phyloP scores from a whole-genome alignment of 176 grass and related monocot species.

The Raddia guianensis region DNA sequence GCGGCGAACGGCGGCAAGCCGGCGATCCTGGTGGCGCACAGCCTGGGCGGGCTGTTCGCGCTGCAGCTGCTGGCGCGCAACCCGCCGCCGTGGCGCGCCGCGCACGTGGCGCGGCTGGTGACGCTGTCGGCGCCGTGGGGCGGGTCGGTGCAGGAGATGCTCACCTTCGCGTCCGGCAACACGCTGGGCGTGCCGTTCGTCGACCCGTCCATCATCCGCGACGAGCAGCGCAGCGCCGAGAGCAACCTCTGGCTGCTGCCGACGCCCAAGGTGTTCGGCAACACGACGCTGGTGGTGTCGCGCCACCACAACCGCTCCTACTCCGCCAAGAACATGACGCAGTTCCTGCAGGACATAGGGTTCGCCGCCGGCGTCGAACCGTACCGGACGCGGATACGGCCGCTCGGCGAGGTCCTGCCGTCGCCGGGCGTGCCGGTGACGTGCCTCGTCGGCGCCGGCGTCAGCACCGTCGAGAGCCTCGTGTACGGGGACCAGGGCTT shows the following conservation, averaged over 20 bases:
- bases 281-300: conserved; percentile 58
- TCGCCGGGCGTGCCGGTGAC: conserved; percentile 68
- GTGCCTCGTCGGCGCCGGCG: conserved; percentile 64
- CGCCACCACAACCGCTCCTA: conserved; percentile 47
- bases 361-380: conserved; percentile 64
- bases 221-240: conserved; percentile 64
- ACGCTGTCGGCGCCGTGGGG: conserved; percentile 75
- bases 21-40: conserved; percentile 77
- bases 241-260: conserved; percentile 96
- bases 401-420: conserved; percentile 62
- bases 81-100: conserved; percentile 44
- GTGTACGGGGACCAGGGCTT: conserved; percentile 54
- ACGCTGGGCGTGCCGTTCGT: conserved; percentile 68
- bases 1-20: conserved; percentile 51
- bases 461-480: conserved; percentile 62
- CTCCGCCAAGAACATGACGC: conserved; percentile 61
- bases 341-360: conserved; percentile 82
- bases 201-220: conserved; percentile 59
- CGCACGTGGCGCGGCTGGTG: conserved; percentile 62
- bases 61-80: conserved; percentile 70
- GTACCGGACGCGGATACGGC: conserved; percentile 52
- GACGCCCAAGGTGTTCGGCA: conserved; percentile 50
- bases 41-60: conserved; percentile 71
- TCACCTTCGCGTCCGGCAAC: conserved; percentile 71
- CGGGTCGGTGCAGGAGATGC: conserved; percentile 72